Base-by-base conservation (phyloP, 2,329 filamentous ascomycete species). In the Stylonectria norvegica region DNA sequence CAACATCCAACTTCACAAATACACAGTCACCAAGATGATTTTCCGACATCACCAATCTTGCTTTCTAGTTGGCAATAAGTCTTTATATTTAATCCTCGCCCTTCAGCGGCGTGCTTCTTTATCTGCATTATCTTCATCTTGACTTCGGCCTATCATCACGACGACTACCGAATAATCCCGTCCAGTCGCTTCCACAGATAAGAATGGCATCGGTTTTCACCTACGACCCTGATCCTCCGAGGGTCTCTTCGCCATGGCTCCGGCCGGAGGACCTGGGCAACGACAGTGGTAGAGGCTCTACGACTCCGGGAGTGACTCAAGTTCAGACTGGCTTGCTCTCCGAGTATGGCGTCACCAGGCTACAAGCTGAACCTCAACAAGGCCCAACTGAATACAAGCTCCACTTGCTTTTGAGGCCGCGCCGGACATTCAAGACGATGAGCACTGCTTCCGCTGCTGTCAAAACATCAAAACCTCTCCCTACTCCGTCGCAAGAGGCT, bases 121-220 rank as follows among this genome's bases (percentile, higher is more conserved):
- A 15, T 42, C 39, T 38, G 38, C 43, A 43, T 47, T 56, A 55
- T 53, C 50, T 35, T 53, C 32, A 47, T 25, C 15, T 8, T 18
- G 10, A 30, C 18, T 34, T 36, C 19, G 20, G 2, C 20, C 14
- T 7, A 25, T 11, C 16, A 5, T 6, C 5, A 5, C 29, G 6
- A 18, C n/a, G 28, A 10, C 22, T 25, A 18, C 30, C 23, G 22
- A 29, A 25, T 17, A 20, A 53, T 8, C 39, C n/a, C n/a, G n/a
- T n/a, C n/a, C n/a, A n/a, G n/a, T n/a, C n/a, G n/a, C n/a, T n/a
- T n/a, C n/a, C n/a, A n/a, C n/a, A n/a, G n/a, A n/a, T n/a, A n/a
- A n/a, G n/a, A n/a, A 94, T 93, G 87, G 91, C 93, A 43, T 96
- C 91, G 10, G 88, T 98, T 53, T 98, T 98, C 63, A 96, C 91